These are phyloP conservation scores for Mychonastes homosphaera DNA, from an alignment of 139 green algal genomes.

Conservation along the genomic window DNA sequence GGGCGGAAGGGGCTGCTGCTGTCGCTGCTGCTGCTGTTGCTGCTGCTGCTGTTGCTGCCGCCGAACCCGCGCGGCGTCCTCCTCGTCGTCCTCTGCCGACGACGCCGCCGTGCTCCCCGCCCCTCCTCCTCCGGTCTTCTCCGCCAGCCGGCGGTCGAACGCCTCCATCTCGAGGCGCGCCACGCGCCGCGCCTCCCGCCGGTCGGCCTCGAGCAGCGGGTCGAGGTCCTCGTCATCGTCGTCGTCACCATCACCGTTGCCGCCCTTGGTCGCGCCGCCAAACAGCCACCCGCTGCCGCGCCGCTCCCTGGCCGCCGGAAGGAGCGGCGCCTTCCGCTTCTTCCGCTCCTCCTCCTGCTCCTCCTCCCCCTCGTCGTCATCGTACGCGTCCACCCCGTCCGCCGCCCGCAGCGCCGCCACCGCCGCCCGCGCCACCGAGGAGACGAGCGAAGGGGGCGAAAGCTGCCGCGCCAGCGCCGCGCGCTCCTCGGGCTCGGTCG, in stretches of 20 bases:
- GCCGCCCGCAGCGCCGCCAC: neutral
- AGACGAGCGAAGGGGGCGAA: neutral
- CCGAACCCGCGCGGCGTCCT: no score
- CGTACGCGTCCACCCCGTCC: neutral
- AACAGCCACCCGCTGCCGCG: neutral
- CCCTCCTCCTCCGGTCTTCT: no score
- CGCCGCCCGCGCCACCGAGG: neutral
- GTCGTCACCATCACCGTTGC: neutral
- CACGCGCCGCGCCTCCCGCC: no score
- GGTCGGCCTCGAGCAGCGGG: neutral
- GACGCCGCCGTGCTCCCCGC: no score
- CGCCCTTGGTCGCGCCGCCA: neutral
- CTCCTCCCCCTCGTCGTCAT: neutral
- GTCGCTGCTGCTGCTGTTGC: no score
- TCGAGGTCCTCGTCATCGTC: neutral
- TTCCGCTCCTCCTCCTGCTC: neutral
- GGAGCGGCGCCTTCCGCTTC: neutral
- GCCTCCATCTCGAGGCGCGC: no score
- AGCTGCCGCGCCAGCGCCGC: slow-evolving; percentile 13
- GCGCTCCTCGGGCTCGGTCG: slow-evolving; percentile 21
- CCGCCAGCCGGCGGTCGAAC: no score
- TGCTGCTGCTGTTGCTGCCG: no score
- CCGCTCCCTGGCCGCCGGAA: neutral
- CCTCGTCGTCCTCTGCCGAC: no score
- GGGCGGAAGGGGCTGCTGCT: no score